Base-by-base conservation (phyloP, 1,284 basidiomycete species). In the Cystobasidiaceae sp. region DNA sequence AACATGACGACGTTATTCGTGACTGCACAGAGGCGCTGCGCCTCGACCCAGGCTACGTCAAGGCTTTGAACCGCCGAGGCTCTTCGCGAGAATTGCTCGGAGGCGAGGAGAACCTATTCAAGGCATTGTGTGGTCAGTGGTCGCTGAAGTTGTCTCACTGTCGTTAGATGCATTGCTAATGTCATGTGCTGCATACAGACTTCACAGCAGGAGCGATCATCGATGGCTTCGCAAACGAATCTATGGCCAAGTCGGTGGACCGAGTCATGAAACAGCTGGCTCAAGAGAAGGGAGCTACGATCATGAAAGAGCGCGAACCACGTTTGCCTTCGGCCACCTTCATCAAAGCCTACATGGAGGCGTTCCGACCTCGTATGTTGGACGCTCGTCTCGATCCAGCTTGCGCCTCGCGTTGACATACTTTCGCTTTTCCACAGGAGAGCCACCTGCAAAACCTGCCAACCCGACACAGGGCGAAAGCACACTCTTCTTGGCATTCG, bases 141-240 rank as follows among this genome's bases (percentile, higher is more conserved):
- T 2, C 21, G n/a, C n/a, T 37, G 15, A 25, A 39, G 43, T 30
- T 43, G 9, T 19, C 30, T 46, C 1, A 64, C n/a, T n/a, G n/a
- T n/a, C 27, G 15, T 8, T 15, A 5, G 17, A 0, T 44, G 15
- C 0, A 9, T 15, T 13, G 23, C 32, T 52, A 63, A 37, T 58
- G n/a, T 9, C 1, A 8, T 5, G 4, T 13, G 8, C 8, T 21
- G 1, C 1, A 4, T 5, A n/a, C 50, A 92, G 94, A 99, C 78
- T 98, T 89, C 80, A 97, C 94, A 0, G 91, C 96, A 8, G 87
- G 89, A 0, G 93, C 93, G 15, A 96, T 99, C 70, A 82, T 98
- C 48, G 91, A 94, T 76, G 86, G 88, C 74, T 97, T 98, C 84
- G 86, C 73, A 75, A 93, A 94, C 75, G 85, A 89, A 71, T 74